Evolutionary conservation across 495 filamentous ascomycete species (phyloP).

Genomic region (Penicillium mononematosum): DNA sequence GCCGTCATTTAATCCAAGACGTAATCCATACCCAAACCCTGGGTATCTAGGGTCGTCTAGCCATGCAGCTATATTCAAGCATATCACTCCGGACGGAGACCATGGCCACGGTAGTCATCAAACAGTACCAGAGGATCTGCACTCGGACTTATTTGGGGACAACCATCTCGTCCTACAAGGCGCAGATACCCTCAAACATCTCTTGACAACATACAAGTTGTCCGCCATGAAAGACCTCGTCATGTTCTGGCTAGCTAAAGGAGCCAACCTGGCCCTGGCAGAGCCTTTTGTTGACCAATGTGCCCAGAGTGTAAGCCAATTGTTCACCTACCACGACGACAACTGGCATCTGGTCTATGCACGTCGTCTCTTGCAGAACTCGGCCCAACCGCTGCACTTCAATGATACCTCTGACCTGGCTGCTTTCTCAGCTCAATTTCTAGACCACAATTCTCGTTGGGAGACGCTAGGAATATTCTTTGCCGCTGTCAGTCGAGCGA

Average conservation of each 20-base stretch:
- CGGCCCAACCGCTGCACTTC: constrained; percentile 31
- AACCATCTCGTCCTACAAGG: constrained; percentile 28
- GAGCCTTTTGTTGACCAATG: constrained; percentile 34
- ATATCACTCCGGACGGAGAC: constrained; percentile 33
- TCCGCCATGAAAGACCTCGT: constrained; percentile 33
- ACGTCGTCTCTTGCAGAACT: constrained; percentile 35
- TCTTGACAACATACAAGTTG: constrained; percentile 26
- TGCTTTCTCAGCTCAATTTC: constrained; percentile 35
- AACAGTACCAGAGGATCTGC: constrained; percentile 11
- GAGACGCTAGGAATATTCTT: constrained; percentile 45
- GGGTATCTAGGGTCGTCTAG: constrained; percentile 46
- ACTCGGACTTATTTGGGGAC: constrained; percentile 21
- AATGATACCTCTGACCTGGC: constrained; percentile 21
- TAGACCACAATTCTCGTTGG: constrained; percentile 39
- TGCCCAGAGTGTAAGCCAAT: constrained; percentile 27
- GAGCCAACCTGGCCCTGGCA: constrained; percentile 37
- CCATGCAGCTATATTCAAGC: constrained; percentile 43
- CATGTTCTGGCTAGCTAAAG: constrained; percentile 35
- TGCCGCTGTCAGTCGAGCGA: constrained; percentile 37
- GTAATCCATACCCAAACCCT: constrained; percentile 43
- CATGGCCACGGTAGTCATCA: constrained; percentile 7
- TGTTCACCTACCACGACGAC: constrained; percentile 28
- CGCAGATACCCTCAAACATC: constrained; percentile 29
- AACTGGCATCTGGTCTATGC: constrained; percentile 35
- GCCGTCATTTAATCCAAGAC: constrained; percentile 27